These are phyloP conservation scores for Trichocladium uniseriatum DNA, from an alignment of 495 filamentous ascomycete species.

Conservation along the genomic window DNA sequence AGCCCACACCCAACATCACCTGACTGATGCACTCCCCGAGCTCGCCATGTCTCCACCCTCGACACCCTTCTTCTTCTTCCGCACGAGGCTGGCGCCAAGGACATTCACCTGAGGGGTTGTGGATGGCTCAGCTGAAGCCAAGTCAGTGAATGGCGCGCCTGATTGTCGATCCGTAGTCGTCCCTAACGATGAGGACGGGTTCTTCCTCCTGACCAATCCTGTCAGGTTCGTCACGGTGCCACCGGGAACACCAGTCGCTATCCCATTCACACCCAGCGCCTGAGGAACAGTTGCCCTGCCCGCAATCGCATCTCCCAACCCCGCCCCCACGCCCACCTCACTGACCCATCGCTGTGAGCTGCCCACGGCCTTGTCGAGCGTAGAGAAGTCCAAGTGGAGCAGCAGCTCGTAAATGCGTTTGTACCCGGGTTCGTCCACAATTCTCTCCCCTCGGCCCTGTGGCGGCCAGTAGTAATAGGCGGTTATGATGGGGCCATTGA, in stretches of 20 bases:
- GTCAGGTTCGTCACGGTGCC: constrained; percentile 27
- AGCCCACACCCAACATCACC: too few relatives aligned
- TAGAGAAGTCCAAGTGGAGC: constrained; percentile 77
- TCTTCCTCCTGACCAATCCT: constrained; percentile 33
- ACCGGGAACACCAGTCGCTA: not conserved
- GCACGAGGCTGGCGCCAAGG: constrained; percentile 18
- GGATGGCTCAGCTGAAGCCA: constrained; percentile 5
- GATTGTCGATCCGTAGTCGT: not conserved
- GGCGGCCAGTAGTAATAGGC: constrained; percentile 62
- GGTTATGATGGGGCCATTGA: constrained; percentile 36
- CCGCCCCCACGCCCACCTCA: constrained; percentile 29
- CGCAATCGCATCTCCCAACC: constrained; percentile 40
- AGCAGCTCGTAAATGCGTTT: constrained; percentile 67
- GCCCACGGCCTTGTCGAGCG: constrained; percentile 51
- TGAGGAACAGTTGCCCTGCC: constrained; percentile 24
- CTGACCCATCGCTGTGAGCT: constrained; percentile 69
- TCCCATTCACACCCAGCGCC: not conserved
- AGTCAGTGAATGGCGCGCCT: not conserved
- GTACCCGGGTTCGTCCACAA: constrained; percentile 65
- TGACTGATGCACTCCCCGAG: too few relatives aligned
- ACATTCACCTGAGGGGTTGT: constrained; percentile 16
- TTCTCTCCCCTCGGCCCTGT: constrained; percentile 55
- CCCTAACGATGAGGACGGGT: not conserved
- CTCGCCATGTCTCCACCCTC: not conserved
- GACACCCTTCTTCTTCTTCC: constrained; percentile 15